Conservation (phyloP, 2,329 filamentous ascomycete species). For the Chalaropsis ovoidea region DNA sequence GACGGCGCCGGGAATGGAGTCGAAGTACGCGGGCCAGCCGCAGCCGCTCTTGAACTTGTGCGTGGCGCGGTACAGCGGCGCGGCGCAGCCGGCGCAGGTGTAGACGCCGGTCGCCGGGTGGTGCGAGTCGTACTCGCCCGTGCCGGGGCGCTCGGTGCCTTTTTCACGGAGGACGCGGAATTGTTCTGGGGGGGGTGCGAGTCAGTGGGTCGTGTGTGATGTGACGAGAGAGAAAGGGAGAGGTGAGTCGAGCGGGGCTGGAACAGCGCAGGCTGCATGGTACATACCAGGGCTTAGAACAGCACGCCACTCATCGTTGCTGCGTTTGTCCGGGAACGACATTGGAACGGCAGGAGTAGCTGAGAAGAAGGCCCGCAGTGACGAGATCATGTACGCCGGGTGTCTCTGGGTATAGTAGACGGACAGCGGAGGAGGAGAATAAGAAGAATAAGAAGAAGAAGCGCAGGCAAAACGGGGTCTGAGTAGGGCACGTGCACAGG, state of each 20-base stretch:
- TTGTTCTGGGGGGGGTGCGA: slow-evolving; percentile 57
- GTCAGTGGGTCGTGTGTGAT: not conserved
- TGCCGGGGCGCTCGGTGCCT: slow-evolving; percentile 73
- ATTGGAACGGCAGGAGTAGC: slow-evolving; percentile 43
- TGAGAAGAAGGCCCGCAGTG: slow-evolving; percentile 59
- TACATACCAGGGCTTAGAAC: slow-evolving; percentile 53
- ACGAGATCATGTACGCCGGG: slow-evolving; percentile 51
- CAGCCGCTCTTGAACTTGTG: slow-evolving; percentile 97
- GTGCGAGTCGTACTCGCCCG: slow-evolving; percentile 83
- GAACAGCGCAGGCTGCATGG: not conserved
- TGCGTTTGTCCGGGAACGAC: slow-evolving; percentile 71
- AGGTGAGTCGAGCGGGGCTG: not conserved
- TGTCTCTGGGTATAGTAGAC: not conserved
- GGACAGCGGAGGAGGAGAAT: not conserved
- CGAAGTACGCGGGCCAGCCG: slow-evolving; percentile 97
- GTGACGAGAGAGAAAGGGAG: not conserved
- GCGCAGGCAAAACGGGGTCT: not conserved
- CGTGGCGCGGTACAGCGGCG: slow-evolving; percentile 81
- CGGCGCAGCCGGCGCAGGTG: slow-evolving; percentile 72
- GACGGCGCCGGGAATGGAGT: slow-evolving; percentile 85
- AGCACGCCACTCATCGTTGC: slow-evolving; percentile 77
- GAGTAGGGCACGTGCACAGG: not conserved
- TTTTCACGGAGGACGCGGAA: slow-evolving; percentile 88
- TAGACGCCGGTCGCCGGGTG: slow-evolving; percentile 67
- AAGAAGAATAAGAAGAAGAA: not conserved